Base-by-base conservation (phyloP, 1,284 basidiomycete genomes). In the Ceratobasidium papillatum region DNA sequence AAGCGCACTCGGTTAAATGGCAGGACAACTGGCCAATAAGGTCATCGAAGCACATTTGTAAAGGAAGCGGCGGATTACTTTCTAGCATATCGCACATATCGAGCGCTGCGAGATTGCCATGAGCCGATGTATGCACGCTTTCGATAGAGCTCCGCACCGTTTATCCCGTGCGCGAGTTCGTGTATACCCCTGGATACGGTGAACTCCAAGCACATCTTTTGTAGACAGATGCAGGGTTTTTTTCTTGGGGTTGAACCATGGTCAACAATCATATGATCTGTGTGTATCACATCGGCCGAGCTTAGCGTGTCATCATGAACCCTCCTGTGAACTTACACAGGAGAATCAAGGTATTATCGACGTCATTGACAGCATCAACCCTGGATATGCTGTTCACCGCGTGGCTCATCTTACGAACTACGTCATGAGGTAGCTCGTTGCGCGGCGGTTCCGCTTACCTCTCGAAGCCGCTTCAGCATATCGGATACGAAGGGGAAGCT, bases 1-100 rank as follows among this genome's bases (percentile, higher is more conserved):
- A 52, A 27, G 38, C 66, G 14, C n/a, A 69, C 66, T 32, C 22
- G 52, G 66, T 45, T 41, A 69, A 45, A 58, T 69, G 66, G 52
- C 34, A 36, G n/a, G 27, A 27, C 19, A 69, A 43, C 32, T 47
- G 52, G n/a, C 19, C 8, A 34, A 27, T 30, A 22, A 69, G 51
- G 32, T 43, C n/a, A 22, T 69, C 52, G 30, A 69, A 58, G 32
- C 66, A 69, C 19, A 58, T 32, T 47, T 69, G 51, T 19, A 69
- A 52, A 12, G 66, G 66, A 5, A 69, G 52, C 12, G 66, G 54
- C 3, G 66, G 66, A 3, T 45, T 38, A 61, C 11, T 27, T 41
- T 56, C 25, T 56, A 69, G 43, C 22, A 58, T 41, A 17, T n/a
- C 19, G 41, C 58, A 58, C 22, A 43, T 25, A 45, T 69, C 41